These are phyloP conservation scores for Bipolaris oryzae DNA, from an alignment of 2,329 filamentous ascomycete species.

Conservation along the genomic window DNA sequence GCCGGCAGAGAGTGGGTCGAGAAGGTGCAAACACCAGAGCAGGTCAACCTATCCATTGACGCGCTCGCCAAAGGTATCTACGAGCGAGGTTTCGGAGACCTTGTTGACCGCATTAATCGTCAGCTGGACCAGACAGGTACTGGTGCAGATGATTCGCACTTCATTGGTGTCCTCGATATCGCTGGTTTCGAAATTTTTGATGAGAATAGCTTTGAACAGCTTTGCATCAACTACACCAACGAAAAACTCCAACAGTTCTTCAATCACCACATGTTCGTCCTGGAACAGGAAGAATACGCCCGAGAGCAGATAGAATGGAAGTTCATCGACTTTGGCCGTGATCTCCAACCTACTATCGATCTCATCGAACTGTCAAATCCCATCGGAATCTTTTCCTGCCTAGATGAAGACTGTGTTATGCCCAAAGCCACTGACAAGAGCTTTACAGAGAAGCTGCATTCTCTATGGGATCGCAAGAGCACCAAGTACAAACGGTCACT, in stretches of 20 bases:
- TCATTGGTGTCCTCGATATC: constrained; percentile 98
- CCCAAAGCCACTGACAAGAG: constrained; percentile 96
- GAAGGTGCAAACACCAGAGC: constrained; percentile 96
- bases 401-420: constrained; percentile 98
- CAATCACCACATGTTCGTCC: constrained; percentile 99
- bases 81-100: constrained; percentile 90
- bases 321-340: constrained; percentile 98
- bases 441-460: constrained; percentile 97
- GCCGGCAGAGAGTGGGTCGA: constrained; percentile 98
- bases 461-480: constrained; percentile 94
- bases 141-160: constrained; percentile 85
- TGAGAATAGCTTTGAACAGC: constrained; percentile 97
- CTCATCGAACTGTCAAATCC: constrained; percentile 95
- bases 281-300: constrained; percentile 98
- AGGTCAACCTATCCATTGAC: constrained; percentile 87
- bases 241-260: constrained; percentile 99
- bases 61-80: constrained; percentile 97
- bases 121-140: constrained; percentile 87
- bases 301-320: constrained; percentile 99
- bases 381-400: constrained; percentile 97
- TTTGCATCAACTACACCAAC: constrained; percentile 99
- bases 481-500: constrained; percentile 89
- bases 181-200: constrained; percentile 99
- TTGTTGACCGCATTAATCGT: constrained; percentile 88
- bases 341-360: constrained; percentile 96